Evolutionary conservation across 306 rosid species (phyloP).

Genomic region (Cercis canadensis): DNA sequence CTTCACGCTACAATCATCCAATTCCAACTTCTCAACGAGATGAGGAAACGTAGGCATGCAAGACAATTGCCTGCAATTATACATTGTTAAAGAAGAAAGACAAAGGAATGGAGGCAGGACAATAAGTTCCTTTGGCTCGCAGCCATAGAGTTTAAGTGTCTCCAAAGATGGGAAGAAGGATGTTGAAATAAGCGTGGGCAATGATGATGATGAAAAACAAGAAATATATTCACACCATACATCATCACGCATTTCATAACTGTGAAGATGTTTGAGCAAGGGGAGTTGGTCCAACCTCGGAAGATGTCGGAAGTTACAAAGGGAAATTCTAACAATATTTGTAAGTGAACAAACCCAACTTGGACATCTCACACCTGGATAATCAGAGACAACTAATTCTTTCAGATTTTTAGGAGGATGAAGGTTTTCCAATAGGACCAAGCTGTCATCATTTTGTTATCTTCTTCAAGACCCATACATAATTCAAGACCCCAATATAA

Average conservation of each 20-base stretch:
- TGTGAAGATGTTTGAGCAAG: background rate
- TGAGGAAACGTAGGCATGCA: background rate
- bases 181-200: background rate
- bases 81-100: background rate
- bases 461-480: no score
- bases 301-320: background rate
- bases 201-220: no score
- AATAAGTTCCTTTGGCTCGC: no score
- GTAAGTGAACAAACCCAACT: constrained; percentile 11
- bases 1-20: background rate
- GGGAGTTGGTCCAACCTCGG: constrained; percentile 25
- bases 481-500: background rate
- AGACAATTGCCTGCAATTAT: background rate
- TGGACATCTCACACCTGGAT: constrained; percentile 2
- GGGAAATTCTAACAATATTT: background rate
- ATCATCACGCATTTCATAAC: no score
- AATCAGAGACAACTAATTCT: accelerated
- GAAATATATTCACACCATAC: background rate
- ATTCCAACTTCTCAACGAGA: background rate
- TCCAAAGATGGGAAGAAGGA: background rate
- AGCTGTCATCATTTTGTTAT: background rate
- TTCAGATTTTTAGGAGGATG: constrained; percentile 19
- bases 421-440: constrained; percentile 12
- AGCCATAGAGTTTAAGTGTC: accelerated
- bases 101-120: background rate